phyloP scores from a whole-genome alignment of 148 eudicot genomes.

The Mesembryanthemum crystallinum region DNA sequence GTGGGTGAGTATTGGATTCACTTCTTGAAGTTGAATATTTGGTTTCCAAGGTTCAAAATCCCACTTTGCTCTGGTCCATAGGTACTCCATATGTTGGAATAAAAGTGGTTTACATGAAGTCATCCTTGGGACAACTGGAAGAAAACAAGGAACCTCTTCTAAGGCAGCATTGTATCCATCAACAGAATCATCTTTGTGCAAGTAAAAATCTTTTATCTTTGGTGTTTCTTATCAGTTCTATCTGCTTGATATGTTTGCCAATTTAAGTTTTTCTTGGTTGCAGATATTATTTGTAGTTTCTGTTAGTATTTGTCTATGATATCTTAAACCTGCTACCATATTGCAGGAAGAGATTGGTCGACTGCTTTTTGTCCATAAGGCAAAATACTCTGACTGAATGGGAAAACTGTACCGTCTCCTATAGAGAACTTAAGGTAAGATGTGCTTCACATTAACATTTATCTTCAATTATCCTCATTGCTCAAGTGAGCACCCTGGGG shows the following conservation, averaged over 20 bases:
- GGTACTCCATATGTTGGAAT: conserved; percentile 91
- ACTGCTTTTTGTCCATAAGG: conserved; percentile 58
- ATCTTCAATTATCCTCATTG: background rate
- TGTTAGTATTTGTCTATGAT: background rate
- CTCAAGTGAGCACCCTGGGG: too few species aligned
- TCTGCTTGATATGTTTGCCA: background rate
- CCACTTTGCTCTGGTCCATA: conserved; percentile 15
- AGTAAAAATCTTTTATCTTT: conserved; percentile 38
- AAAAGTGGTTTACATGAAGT: conserved; percentile 76
- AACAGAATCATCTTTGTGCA: conserved; percentile 86
- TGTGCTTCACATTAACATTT: background rate
- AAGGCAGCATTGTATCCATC: conserved; percentile 81
- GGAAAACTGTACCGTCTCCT: conserved; percentile 33
- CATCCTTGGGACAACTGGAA: conserved; percentile 89
- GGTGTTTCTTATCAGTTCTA: background rate
- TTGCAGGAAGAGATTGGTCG: conserved; percentile 75
- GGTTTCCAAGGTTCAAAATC: background rate
- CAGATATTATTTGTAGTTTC: background rate
- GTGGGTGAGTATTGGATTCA: conserved; percentile 57
- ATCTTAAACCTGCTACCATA: background rate
- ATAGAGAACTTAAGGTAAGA: conserved; percentile 73
- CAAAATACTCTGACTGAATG: conserved; percentile 23
- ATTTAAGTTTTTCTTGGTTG: conserved; percentile 1
- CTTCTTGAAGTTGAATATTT: conserved; percentile 1
- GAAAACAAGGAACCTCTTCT: conserved; percentile 93